A percentile compares a stretch with the other conserved stretches of the same genome.
Evolutionary conservation across 2,329 filamentous ascomycete genomes (phyloP).

Genomic region (Westerdykella aurantiaca): DNA sequence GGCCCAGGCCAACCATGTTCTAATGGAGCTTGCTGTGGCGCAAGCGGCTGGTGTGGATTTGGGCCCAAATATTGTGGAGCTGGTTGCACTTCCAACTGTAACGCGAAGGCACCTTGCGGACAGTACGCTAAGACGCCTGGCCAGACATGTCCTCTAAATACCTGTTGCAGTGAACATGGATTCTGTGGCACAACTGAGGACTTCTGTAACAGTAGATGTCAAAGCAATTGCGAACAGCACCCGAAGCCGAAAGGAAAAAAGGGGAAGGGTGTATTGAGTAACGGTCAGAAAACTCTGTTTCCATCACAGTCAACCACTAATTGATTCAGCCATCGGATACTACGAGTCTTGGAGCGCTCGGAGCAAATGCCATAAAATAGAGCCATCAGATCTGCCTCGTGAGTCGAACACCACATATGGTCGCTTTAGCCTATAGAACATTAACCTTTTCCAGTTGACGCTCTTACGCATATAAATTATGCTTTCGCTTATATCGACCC

Average conservation of each 20-base stretch:
- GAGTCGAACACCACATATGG: too few species aligned
- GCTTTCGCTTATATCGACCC: constrained; percentile 16
- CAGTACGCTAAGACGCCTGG: constrained; percentile 14
- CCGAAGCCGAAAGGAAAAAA: background rate
- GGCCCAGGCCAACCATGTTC: too few species aligned
- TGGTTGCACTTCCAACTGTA: constrained; percentile 29
- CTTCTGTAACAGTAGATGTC: constrained; percentile 6
- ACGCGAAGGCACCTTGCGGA: constrained; percentile 37
- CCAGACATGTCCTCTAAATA: constrained; percentile 11
- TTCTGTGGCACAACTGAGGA: constrained; percentile 34
- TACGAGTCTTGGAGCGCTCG: constrained; percentile 5
- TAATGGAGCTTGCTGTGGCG: background rate
- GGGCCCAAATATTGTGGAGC: constrained; percentile 11
- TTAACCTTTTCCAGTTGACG: constrained; percentile 12
- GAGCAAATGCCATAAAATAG: constrained; percentile 15
- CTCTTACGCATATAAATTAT: constrained; percentile 23
- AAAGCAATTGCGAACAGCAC: constrained; percentile 2
- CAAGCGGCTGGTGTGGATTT: constrained; percentile 9
- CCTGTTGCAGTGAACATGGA: constrained; percentile 22
- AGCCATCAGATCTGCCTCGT: constrained; percentile 6
- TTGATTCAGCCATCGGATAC: constrained; percentile 4
- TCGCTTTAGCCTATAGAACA: too few species aligned
- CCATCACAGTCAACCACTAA: background rate
- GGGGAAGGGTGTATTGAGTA: background rate
- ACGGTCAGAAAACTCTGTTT: too few species aligned